phyloP scores from a whole-genome alignment of 192 early-diverging fungal species.

The Backusella australiensis region DNA sequence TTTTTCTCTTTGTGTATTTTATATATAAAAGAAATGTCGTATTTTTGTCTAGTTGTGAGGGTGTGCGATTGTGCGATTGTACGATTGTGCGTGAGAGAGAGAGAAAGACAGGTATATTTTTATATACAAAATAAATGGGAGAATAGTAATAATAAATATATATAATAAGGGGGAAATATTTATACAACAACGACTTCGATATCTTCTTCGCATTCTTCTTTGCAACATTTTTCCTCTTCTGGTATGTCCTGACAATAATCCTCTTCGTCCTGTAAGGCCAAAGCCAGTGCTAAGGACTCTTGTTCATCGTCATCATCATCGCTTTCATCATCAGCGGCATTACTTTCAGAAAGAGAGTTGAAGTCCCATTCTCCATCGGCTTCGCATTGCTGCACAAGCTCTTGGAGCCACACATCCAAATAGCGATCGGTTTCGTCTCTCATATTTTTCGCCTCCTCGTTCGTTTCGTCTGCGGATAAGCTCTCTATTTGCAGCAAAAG shows the following conservation, averaged over 20 bases:
- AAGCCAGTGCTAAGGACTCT: conserved; percentile 25
- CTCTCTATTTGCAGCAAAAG: conserved; percentile 34
- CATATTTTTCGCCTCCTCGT: conserved; percentile 21
- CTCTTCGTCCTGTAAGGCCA: conserved; percentile 27
- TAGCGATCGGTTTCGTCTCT: conserved; percentile 31
- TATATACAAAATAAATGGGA: conserved; percentile 3
- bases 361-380: conserved; percentile 30
- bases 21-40: background rate
- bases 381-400: conserved; percentile 28
- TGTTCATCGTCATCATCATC: conserved; percentile 24
- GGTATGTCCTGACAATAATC: conserved; percentile 20
- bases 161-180: background rate
- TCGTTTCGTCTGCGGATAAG: conserved; percentile 29
- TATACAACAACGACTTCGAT: conserved; percentile 11
- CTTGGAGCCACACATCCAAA: conserved; percentile 32
- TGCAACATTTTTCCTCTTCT: conserved; percentile 18
- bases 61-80: background rate
- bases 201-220: conserved; percentile 16
- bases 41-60: background rate
- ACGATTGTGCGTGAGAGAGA: background rate
- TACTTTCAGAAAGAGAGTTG: background rate
- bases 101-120: background rate
- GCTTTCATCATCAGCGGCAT: background rate
- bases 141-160: background rate
- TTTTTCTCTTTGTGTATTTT: background rate